Percentiles rank a stretch among this genome's conserved stretches.
These are phyloP conservation scores for Coleophoma cylindrospora DNA, from an alignment of 2,329 filamentous ascomycete genomes.

Conservation along the genomic window DNA sequence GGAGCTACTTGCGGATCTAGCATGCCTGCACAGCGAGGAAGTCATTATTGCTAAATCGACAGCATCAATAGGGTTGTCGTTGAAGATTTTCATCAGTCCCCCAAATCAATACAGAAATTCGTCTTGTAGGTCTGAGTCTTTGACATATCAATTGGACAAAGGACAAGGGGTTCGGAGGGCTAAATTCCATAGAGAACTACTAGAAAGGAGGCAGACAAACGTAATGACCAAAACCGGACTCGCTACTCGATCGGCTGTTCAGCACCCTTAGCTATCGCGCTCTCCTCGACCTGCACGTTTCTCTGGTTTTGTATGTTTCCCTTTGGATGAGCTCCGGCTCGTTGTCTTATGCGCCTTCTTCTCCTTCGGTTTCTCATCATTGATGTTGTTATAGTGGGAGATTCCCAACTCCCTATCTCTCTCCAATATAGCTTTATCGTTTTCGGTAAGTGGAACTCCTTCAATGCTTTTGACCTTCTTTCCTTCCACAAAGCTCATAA, in stretches of 20 bases:
- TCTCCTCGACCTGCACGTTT: conserved; percentile 4
- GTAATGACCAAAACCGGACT: neutral
- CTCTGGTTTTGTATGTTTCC: conserved; percentile 3
- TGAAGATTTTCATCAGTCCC: too few species aligned
- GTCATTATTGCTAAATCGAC: too few species aligned
- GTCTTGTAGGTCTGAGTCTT: too few species aligned
- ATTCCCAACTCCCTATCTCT: conserved; percentile 50
- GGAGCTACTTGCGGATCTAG: too few species aligned
- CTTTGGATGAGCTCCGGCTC: conserved; percentile 9
- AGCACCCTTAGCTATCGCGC: conserved; percentile 7
- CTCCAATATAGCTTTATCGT: conserved; percentile 45
- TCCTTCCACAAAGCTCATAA: conserved; percentile 67
- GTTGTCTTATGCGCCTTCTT: conserved; percentile 24
- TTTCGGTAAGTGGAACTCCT: conserved; percentile 58
- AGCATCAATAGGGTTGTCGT: too few species aligned
- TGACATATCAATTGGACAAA: too few species aligned
- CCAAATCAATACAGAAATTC: too few species aligned
- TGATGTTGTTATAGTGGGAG: conserved; percentile 53
- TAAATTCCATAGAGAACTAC: too few species aligned
- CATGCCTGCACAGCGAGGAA: too few species aligned
- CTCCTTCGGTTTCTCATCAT: conserved; percentile 43
- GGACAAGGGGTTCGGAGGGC: too few species aligned
- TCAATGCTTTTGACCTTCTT: conserved; percentile 68
- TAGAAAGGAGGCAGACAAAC: too few species aligned
- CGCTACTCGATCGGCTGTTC: conserved; percentile 9